Conservation (phyloP, 805 yeast genomes). For the Candida maesae region DNA sequence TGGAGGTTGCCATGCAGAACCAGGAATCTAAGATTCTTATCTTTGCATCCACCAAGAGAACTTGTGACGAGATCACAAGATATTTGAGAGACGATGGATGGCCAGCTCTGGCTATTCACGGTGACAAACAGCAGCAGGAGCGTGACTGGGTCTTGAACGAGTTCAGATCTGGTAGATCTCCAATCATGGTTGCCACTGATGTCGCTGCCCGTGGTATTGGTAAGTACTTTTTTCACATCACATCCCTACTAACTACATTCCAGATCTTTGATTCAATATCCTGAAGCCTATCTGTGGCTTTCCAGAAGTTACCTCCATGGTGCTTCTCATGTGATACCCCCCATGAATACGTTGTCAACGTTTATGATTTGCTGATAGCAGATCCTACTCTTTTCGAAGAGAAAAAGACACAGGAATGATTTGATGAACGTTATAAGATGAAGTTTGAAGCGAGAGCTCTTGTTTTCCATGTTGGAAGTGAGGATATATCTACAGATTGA, state of each 20-base stretch:
- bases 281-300: no score
- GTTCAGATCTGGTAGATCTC: conserved; percentile 88
- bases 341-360: not conserved
- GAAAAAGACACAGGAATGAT: not conserved
- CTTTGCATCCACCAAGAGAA: conserved; percentile 96
- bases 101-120: conserved; percentile 98
- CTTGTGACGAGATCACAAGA: conserved; percentile 91
- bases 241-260: conserved; percentile 20
- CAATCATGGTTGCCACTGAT: conserved; percentile 98
- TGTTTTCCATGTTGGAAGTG: not conserved
- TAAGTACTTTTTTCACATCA: conserved; percentile 47
- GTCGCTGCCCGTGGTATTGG: conserved; percentile 99
- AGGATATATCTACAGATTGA: not conserved
- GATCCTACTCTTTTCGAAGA: not conserved
- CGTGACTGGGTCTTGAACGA: conserved; percentile 98
- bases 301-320: no score
- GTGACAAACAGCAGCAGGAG: conserved; percentile 96
- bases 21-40: conserved; percentile 74
- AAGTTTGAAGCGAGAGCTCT: not conserved
- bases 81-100: conserved; percentile 94
- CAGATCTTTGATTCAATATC: conserved; percentile 25
- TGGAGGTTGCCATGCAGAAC: conserved; percentile 73
- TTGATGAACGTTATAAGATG: conserved; percentile 2
- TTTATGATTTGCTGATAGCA: not conserved
- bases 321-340: not conserved